Evolutionary conservation across 2,329 filamentous ascomycete genomes (phyloP).

Genomic region (Periconia macrospinosa): DNA sequence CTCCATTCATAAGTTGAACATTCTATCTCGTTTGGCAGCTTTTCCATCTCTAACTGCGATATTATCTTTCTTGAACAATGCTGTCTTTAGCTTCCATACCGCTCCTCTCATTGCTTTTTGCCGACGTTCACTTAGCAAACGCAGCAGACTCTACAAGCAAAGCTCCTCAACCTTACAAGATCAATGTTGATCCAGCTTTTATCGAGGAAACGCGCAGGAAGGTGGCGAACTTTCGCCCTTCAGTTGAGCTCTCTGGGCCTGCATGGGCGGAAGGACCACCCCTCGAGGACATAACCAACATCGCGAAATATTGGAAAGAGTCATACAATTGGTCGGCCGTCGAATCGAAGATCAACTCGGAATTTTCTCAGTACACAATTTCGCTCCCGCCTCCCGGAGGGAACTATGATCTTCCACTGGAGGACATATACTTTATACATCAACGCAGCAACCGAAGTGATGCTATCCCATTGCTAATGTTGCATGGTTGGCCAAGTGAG

Average conservation of each 20-base stretch:
- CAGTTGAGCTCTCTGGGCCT: background rate
- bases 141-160: background rate
- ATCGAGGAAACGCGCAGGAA: slow-evolving; percentile 3
- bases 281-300: background rate
- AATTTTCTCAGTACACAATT: slow-evolving; percentile 10
- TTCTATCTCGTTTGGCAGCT: no score
- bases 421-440: slow-evolving; percentile 60
- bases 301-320: slow-evolving; percentile 10
- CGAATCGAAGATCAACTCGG: slow-evolving; percentile 9
- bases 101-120: no score
- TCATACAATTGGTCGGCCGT: slow-evolving; percentile 10
- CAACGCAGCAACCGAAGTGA: slow-evolving; percentile 52
- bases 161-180: background rate
- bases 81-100: no score
- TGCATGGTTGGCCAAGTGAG: slow-evolving; percentile 63
- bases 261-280: slow-evolving; percentile 8
- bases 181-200: slow-evolving; percentile 5
- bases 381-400: slow-evolving; percentile 6
- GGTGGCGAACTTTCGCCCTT: slow-evolving; percentile 4
- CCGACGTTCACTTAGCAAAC: no score
- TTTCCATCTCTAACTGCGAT: no score
- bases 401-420: background rate
- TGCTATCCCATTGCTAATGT: slow-evolving; percentile 62
- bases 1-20: no score
- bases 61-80: no score